phyloP scores from a whole-genome alignment of 1,139 yeast species.

The Yamadazyma pseudoaaseri region DNA sequence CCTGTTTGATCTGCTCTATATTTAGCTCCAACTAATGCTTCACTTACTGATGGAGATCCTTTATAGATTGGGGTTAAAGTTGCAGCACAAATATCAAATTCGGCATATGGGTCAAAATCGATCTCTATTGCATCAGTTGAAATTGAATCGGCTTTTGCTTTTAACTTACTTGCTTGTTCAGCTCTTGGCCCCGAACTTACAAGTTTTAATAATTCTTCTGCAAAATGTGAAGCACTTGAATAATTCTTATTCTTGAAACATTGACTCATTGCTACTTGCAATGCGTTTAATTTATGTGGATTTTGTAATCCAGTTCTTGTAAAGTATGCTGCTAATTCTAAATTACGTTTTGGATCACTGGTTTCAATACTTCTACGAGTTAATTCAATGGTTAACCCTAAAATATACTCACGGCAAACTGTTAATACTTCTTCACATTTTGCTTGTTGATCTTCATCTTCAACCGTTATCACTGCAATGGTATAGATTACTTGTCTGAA shows the following conservation, averaged over 20 bases:
- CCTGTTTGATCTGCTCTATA: slow-evolving; percentile 81
- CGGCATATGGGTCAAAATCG: slow-evolving; percentile 90
- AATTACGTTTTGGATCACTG: slow-evolving; percentile 72
- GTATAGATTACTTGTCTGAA: slow-evolving; percentile 83
- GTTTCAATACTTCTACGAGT: slow-evolving; percentile 78
- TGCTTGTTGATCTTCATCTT: slow-evolving; percentile 69
- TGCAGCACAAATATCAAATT: slow-evolving; percentile 85
- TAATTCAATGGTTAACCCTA: slow-evolving; percentile 88
- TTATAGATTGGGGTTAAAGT: slow-evolving; percentile 86
- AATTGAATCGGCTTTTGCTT: slow-evolving; percentile 72
- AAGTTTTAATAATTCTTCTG: slow-evolving; percentile 73
- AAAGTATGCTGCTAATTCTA: slow-evolving; percentile 95
- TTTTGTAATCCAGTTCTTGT: slow-evolving; percentile 81
- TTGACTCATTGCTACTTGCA: slow-evolving; percentile 94
- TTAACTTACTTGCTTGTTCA: slow-evolving; percentile 83
- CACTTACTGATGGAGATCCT: slow-evolving; percentile 66
- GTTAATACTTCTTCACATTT: slow-evolving; percentile 71
- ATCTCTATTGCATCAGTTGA: slow-evolving; percentile 86
- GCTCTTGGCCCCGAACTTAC: slow-evolving; percentile 75
- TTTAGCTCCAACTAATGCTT: slow-evolving; percentile 90
- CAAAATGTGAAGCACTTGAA: slow-evolving; percentile 88
- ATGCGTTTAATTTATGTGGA: slow-evolving; percentile 81
- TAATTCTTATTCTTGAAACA: slow-evolving; percentile 85
- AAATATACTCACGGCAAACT: slow-evolving; percentile 83
- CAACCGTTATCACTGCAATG: slow-evolving; percentile 69